These are phyloP conservation scores for Kalaharituber pfeilii DNA, from an alignment of 2,329 filamentous ascomycete species.

Conservation along the genomic window DNA sequence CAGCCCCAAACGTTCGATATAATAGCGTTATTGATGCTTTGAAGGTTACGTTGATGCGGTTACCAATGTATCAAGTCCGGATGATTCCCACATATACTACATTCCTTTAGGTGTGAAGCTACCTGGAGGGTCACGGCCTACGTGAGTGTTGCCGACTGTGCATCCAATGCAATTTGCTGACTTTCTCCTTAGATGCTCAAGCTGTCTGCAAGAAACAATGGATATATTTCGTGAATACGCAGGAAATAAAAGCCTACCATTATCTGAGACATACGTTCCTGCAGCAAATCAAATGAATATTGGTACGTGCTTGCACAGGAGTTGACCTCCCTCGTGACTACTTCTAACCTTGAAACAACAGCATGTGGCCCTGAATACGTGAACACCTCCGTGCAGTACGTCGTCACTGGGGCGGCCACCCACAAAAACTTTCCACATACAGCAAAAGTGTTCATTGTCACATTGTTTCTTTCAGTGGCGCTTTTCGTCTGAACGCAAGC, in stretches of 20 bases:
- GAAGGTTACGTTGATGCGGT: conserved; percentile 57
- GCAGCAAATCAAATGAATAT: conserved; percentile 60
- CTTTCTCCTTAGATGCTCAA: conserved; percentile 38
- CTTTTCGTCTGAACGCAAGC: too few species aligned
- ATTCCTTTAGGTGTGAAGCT: conserved; percentile 60
- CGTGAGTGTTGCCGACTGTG: conserved; percentile 20
- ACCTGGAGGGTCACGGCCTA: conserved; percentile 48
- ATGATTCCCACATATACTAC: conserved; percentile 69
- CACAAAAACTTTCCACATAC: too few species aligned
- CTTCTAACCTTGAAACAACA: not conserved
- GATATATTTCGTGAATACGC: conserved; percentile 55
- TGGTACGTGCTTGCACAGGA: conserved; percentile 18
- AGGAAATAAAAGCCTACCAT: conserved; percentile 44
- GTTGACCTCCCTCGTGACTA: not conserved
- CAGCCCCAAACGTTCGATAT: conserved; percentile 1
- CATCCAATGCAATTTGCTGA: not conserved
- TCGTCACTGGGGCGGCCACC: too few species aligned
- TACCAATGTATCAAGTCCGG: conserved; percentile 52
- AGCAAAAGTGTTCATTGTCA: too few species aligned
- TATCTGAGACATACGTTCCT: conserved; percentile 49
- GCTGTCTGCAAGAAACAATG: conserved; percentile 68
- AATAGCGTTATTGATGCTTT: conserved; percentile 23
- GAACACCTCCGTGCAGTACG: conserved; percentile 34
- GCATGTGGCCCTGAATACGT: conserved; percentile 39
- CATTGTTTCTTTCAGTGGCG: too few species aligned